Conservation (phyloP, 176 grass and related monocot species). For the Carex scoparia region DNA sequence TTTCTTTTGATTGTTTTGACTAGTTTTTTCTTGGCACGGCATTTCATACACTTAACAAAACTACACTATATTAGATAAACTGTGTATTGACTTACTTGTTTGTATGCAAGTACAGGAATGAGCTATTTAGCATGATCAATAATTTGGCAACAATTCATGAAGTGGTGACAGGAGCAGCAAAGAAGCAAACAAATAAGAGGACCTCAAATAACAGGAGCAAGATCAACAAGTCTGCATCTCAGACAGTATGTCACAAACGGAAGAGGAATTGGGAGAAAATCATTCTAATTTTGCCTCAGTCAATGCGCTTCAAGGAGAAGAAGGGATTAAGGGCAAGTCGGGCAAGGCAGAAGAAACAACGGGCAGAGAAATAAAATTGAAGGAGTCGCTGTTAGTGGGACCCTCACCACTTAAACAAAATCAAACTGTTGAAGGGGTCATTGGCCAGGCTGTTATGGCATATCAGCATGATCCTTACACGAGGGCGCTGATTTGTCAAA, state of each 20-base stretch:
- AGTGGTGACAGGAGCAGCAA: constrained; percentile 29
- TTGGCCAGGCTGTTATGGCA: too few relatives aligned
- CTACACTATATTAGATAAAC: background rate
- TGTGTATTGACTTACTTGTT: background rate
- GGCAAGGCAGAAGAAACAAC: rapidly evolving
- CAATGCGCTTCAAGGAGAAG: too few relatives aligned
- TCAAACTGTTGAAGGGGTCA: too few relatives aligned
- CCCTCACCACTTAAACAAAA: too few relatives aligned
- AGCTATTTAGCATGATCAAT: constrained; percentile 33
- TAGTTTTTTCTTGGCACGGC: background rate
- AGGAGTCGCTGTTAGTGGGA: too few relatives aligned
- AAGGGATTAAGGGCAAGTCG: too few relatives aligned
- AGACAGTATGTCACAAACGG: background rate
- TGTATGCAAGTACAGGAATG: constrained; percentile 16
- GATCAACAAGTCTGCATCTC: constrained; percentile 28
- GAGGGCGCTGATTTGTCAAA: too few relatives aligned
- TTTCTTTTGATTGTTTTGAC: background rate
- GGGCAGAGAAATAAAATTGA: too few relatives aligned
- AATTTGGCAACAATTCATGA: constrained; percentile 36
- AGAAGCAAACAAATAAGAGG: constrained; percentile 27
- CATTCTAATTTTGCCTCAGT: too few relatives aligned
- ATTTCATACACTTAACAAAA: background rate
- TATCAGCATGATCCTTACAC: too few relatives aligned
- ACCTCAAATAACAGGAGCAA: background rate
- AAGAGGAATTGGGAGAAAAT: too few relatives aligned